Conservation (phyloP, 129 eudicot genomes). For the Silybum marianum region DNA sequence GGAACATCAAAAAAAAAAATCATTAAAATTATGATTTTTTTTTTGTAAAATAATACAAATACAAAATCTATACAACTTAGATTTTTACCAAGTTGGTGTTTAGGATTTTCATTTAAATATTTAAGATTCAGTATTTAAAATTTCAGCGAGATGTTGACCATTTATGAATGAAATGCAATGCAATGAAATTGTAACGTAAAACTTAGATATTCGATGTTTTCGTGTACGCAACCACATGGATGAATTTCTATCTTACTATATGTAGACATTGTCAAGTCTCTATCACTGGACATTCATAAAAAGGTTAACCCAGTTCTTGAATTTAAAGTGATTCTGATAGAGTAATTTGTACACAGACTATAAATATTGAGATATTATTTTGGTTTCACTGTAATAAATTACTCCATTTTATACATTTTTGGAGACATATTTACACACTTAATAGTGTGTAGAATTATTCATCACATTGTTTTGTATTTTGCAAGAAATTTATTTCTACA, state of each 20-base stretch:
- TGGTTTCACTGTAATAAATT: not conserved
- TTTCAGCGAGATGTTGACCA: not conserved
- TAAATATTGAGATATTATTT: not conserved
- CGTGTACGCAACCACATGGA: constrained; percentile 11
- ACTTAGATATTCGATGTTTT: not conserved
- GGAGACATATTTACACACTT: too few relatives aligned
- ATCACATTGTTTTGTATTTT: too few relatives aligned
- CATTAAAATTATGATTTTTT: too few relatives aligned
- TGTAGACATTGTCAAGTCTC: not conserved
- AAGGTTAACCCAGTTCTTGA: not conserved
- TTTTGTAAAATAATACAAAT: too few relatives aligned
- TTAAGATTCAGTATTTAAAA: too few relatives aligned
- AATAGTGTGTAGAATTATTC: too few relatives aligned
- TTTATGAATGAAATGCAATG: not conserved
- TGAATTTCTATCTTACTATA: constrained; percentile 1
- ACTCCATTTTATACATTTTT: not conserved
- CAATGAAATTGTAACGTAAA: not conserved
- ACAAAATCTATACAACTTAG: too few relatives aligned
- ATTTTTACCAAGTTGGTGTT: too few relatives aligned
- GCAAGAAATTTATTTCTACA: not conserved
- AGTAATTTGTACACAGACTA: not conserved
- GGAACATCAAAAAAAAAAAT: too few relatives aligned
- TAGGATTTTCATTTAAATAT: not conserved
- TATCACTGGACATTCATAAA: not conserved
- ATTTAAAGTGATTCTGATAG: not conserved